These are phyloP conservation scores for Umbelopsis sp. DNA, from an alignment of 371 early-diverging fungal species.

Conservation along the genomic window DNA sequence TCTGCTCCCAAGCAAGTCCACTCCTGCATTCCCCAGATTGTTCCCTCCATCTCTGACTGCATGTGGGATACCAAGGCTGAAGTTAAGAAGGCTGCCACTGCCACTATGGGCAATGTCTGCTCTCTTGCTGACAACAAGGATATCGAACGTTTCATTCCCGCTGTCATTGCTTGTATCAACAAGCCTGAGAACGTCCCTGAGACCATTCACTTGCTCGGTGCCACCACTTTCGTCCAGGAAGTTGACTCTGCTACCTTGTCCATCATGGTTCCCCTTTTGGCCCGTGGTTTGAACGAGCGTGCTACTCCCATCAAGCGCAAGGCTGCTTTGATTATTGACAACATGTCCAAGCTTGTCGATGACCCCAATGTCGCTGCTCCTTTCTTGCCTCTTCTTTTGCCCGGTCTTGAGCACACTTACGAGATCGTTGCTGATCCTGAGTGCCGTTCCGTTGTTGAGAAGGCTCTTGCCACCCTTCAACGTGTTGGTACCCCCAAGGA, in stretches of 20 bases:
- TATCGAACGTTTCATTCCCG: slow-evolving; percentile 63
- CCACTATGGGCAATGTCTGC: slow-evolving; percentile 56
- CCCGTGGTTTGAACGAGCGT: slow-evolving; percentile 74
- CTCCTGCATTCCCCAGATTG: slow-evolving; percentile 62
- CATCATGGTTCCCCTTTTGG: slow-evolving; percentile 78
- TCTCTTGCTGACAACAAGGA: slow-evolving; percentile 56
- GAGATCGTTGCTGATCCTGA: slow-evolving; percentile 82
- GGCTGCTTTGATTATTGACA: slow-evolving; percentile 83
- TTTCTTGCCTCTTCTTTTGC: slow-evolving; percentile 79
- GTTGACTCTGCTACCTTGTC: slow-evolving; percentile 81
- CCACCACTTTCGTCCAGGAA: slow-evolving; percentile 76
- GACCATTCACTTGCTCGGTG: slow-evolving; percentile 67
- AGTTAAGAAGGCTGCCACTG: slow-evolving; percentile 53
- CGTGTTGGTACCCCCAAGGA: slow-evolving; percentile 34
- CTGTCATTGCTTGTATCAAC: slow-evolving; percentile 65
- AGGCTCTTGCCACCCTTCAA: slow-evolving; percentile 46
- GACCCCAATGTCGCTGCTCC: slow-evolving; percentile 79
- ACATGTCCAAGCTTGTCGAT: slow-evolving; percentile 84
- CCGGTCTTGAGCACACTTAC: slow-evolving; percentile 74
- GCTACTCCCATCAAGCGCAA: slow-evolving; percentile 74
- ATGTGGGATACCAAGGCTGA: slow-evolving; percentile 79
- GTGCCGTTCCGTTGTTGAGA: slow-evolving; percentile 65
- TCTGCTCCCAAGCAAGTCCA: slow-evolving; percentile 65
- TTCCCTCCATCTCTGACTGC: slow-evolving; percentile 74
- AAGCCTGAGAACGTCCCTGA: slow-evolving; percentile 67